Evolutionary conservation across 2,329 filamentous ascomycete genomes (phyloP).

Genomic region (Hypoxylon sp.): DNA sequence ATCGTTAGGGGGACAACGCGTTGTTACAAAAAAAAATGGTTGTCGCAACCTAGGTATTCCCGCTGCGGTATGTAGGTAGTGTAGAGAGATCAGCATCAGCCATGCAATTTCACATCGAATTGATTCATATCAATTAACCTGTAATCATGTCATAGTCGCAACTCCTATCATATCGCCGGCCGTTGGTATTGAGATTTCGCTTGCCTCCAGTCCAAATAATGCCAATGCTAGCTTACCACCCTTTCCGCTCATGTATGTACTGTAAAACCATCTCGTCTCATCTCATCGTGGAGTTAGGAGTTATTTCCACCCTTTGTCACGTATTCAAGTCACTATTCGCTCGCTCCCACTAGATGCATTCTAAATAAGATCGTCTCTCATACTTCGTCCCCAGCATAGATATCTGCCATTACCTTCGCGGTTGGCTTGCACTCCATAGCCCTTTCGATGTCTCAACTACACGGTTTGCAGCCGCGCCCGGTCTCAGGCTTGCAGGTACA

Average conservation of each 20-base stretch:
- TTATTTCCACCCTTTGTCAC: constrained; percentile 9
- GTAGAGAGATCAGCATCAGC: constrained; percentile 4
- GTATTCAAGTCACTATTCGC: constrained; percentile 8
- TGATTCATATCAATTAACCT: constrained; percentile 22
- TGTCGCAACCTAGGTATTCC: too few species aligned
- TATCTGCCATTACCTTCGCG: constrained; percentile 45
- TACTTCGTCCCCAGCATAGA: not conserved
- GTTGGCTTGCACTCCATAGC: constrained; percentile 66
- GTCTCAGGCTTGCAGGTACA: constrained; percentile 68
- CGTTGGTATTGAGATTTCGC: constrained; percentile 7
- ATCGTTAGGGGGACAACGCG: too few species aligned
- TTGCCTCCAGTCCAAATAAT: constrained; percentile 7
- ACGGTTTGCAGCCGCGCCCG: constrained; percentile 68
- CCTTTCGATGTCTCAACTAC: constrained; percentile 76
- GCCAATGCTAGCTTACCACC: constrained; percentile 12
- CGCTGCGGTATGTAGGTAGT: too few species aligned
- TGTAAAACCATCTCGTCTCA: constrained; percentile 1
- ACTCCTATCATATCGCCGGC: constrained; percentile 13
- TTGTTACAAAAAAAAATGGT: too few species aligned
- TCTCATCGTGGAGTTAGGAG: constrained; percentile 23
- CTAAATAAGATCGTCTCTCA: constrained; percentile 26
- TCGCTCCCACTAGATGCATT: constrained; percentile 39
- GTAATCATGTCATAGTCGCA: constrained; percentile 3
- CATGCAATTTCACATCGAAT: constrained; percentile 10
- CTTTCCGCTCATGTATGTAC: constrained; percentile 24